Evolutionary conservation across 805 yeast species (phyloP), one percentile per base, ranked within the genome.

Genomic region (Candida bentonensis): DNA sequence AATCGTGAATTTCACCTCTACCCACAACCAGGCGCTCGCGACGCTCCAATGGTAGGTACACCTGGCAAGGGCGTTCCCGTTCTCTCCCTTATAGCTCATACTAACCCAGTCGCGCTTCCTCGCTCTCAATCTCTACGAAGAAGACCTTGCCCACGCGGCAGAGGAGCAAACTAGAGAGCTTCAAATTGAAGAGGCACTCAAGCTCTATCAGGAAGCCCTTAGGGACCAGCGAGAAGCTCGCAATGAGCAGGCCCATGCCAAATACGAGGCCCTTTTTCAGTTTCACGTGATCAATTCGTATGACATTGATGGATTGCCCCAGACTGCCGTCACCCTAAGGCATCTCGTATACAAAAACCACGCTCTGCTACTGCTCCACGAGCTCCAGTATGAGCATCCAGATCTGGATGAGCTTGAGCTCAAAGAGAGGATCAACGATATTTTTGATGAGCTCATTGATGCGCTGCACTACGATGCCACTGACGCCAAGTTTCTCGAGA

Each of bases 111-210:
- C 36, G 7, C 36, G n/a, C 7, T 88, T 89, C 59, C 70, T 79
- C 25, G 94, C 97, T 1, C 69, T 88, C 39, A 89, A 89, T 55
- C 63, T 80, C 40, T 73, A 73, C 34, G 89, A 82, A 46, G 94
- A 83, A 55, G 84, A 82, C 42, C 62, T 73, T 3, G 63, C 62
- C 17, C 66, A 74, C 27, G 89, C 84, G 50, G 82, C 80, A 26
- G 95, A 88, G 50, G 89, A 86, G 50, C 95, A 87, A 55, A 82
- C 96, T 1, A 68, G 95, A 41, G 99, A 92, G 58, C 66, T 89
- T 21, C 96, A 89, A 63, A 72, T 79, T 20, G 97, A 92, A 59
- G 83, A 82, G 55, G 92, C 95, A 2, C 80, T 82, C 58, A 76
- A 75, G 51, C 62, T 78, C 11, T 86, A 82, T 57, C 85, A 85